Base-by-base conservation (phyloP, 225 moss, liverwort and hornwort genomes). In the Rhytidiadelphus loreus region DNA sequence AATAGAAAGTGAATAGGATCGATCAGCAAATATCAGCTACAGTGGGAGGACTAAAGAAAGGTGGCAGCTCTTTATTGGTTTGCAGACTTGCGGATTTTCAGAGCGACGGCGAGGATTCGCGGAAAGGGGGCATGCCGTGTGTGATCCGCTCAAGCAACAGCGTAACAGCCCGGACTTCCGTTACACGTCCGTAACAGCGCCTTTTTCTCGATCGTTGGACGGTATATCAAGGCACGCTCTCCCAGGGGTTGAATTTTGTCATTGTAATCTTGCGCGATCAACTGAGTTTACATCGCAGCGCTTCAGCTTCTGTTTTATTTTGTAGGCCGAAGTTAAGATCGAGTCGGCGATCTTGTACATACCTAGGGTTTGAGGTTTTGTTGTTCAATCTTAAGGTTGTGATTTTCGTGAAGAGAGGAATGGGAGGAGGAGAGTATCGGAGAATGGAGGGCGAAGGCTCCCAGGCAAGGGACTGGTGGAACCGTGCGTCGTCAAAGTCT, bases 111-210 rank as follows among this genome's bases (percentile, higher is more conserved):
- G 88, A 64, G 83, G 88, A 88, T 88, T 83, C 88, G 82, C 41
- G 83, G 88, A 88, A 88, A 75, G 88, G 75, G 75, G 75, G 19
- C 83, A 74, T 88, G 83, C 88, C 88, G 88, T 88, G 88, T 88
- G 83, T 20, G 88, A 88, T 88, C 63, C 75, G 83, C 88, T 75
- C 83, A 83, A 88, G 88, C 83, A 88, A 88, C 88, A 88, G 74
- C 88, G 83, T 88, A 74, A 88, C 88, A 88, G 66, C 35, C 86
- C 78, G 44, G 64, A 43, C 88, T 87, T 87, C 75, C 88, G 82
- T 74, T 75, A 55, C 63, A 83, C 63, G 53, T 55, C 53, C 72
- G 83, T 64, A 44, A 83, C 76, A 88, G 88, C 55, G 66, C 65
- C 77, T 86, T 65, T 52, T 78, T 26, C 57, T n/a, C 81, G 32